phyloP scores from a whole-genome alignment of 257 asterid genomes.

The Paraleonurus japonicus region DNA sequence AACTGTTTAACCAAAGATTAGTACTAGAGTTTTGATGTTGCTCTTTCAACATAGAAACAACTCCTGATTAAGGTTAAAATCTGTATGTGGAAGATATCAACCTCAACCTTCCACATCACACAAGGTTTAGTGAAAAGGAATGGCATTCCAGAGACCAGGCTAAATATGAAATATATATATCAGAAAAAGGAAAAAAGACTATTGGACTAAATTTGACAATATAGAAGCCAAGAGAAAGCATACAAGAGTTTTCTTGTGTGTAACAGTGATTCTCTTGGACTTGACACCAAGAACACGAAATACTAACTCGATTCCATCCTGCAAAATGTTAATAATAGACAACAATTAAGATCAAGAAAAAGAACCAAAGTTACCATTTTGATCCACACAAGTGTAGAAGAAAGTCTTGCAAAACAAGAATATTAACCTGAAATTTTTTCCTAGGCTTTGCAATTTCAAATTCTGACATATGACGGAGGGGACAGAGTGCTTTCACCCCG shows the following conservation, averaged over 20 bases:
- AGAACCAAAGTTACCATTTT: not conserved
- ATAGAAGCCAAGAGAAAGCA: constrained; percentile 29
- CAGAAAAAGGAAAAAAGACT: not conserved
- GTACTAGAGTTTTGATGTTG: not conserved
- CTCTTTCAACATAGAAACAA: not conserved
- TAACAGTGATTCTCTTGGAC: constrained; percentile 94
- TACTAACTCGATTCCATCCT: constrained; percentile 81
- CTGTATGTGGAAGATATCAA: not conserved
- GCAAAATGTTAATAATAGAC: constrained; percentile 36
- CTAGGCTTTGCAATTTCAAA: constrained; percentile 91
- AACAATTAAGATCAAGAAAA: not conserved
- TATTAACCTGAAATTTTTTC: constrained; percentile 83
- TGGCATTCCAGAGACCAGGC: not conserved
- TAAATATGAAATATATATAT: not conserved
- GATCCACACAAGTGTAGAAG: constrained; percentile 19
- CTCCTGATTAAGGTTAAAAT: not conserved
- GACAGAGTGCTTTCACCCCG: constrained; percentile 97
- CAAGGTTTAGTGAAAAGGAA: constrained; percentile 5
- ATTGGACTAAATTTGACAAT: constrained; percentile 14
- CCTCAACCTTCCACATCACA: constrained; percentile 17
- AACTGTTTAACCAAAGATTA: not conserved
- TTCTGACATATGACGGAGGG: constrained; percentile 99
- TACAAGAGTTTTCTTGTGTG: constrained; percentile 97
- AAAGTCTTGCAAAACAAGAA: constrained; percentile 18
- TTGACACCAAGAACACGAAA: constrained; percentile 97